A percentile compares a stretch with the other conserved stretches of the same genome.
These are phyloP conservation scores for Cryphonectria naterciae DNA, from an alignment of 2,329 filamentous ascomycete genomes.

Conservation along the genomic window DNA sequence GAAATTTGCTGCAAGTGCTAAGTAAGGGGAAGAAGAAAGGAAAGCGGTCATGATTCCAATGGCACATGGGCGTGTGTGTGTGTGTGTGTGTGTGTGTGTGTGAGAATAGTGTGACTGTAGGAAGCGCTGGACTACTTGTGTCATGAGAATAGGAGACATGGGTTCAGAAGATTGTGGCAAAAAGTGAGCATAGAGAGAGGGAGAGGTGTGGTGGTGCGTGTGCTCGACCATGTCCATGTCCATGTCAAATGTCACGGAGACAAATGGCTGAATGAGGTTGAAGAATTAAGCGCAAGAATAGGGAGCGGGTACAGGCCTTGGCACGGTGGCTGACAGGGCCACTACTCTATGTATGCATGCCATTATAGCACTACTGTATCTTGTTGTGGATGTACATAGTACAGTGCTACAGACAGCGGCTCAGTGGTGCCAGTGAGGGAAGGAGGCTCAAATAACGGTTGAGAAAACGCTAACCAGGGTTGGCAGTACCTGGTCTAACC, in stretches of 20 bases:
- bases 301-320: constrained; percentile 12
- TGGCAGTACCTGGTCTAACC: constrained; percentile 2
- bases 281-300: constrained; percentile 15
- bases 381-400: neutral
- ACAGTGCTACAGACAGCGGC: neutral
- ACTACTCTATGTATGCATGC: neutral
- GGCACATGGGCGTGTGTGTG: no score
- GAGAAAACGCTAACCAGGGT: neutral
- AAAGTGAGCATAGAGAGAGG: neutral
- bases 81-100: no score
- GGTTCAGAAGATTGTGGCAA: neutral
- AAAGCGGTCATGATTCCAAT: no score
- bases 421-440: neutral
- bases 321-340: constrained; percentile 2
- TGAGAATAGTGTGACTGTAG: no score
- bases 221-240: no score
- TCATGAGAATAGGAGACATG: neutral
- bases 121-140: neutral
- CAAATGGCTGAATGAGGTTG: constrained; percentile 4
- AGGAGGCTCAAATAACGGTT: constrained; percentile 13
- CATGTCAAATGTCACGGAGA: neutral
- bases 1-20: no score
- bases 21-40: no score
- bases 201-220: neutral
- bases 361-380: neutral